These are phyloP conservation scores for Vitis hybrid DNA, from an alignment of 177 flowering plant species.

Conservation along the genomic window DNA sequence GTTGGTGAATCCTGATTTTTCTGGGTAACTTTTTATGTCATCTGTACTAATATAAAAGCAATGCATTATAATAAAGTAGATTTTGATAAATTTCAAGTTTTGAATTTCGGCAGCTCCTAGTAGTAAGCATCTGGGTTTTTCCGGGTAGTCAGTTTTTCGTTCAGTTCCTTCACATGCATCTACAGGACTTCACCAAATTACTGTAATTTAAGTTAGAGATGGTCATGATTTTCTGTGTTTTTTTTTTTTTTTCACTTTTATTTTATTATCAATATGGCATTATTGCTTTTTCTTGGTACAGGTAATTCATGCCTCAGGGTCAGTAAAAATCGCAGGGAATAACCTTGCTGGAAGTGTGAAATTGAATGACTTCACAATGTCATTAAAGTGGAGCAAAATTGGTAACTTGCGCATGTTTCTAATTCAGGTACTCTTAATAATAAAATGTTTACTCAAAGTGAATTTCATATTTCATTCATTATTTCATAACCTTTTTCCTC, in stretches of 20 bases:
- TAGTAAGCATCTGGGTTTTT: no score
- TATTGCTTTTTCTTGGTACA: conserved; percentile 26
- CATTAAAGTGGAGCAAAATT: conserved; percentile 79
- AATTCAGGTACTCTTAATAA: conserved; percentile 57
- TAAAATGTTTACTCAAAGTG: neutral
- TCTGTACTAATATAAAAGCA: no score
- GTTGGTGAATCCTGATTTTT: no score
- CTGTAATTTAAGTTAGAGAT: neutral
- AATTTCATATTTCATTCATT: neutral
- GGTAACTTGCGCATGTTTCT: conserved; percentile 73
- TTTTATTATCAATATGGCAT: neutral
- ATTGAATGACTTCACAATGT: conserved; percentile 63
- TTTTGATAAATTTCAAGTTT: no score
- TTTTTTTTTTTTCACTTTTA: neutral
- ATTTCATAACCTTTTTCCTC: neutral
- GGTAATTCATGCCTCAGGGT: conserved; percentile 61
- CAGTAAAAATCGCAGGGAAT: conserved; percentile 49
- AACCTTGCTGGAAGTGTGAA: conserved; percentile 63
- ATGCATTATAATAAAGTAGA: no score
- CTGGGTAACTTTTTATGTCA: no score
- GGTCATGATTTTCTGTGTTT: neutral
- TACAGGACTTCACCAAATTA: no score
- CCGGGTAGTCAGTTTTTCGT: no score
- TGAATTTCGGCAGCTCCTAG: no score
- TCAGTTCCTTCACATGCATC: no score